phyloP scores from a whole-genome alignment of 805 yeast species.

The Yarrowia keelungensis region DNA sequence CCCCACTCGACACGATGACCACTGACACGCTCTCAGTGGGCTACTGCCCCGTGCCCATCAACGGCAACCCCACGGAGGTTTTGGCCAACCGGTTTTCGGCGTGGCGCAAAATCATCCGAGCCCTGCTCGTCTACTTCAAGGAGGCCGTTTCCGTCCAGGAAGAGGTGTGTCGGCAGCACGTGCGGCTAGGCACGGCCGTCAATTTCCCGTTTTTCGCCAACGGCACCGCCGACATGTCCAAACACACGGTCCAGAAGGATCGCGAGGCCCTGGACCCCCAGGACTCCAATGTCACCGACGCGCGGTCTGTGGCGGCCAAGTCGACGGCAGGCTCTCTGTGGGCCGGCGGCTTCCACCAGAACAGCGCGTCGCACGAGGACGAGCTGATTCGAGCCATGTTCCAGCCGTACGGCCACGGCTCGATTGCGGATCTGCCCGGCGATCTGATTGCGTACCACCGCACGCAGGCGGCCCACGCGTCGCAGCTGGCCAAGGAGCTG shows the following conservation, averaged over 20 bases:
- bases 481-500: constrained; percentile 65
- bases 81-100: constrained; percentile 82
- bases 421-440: constrained; percentile 83
- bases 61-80: constrained; percentile 74
- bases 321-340: constrained; percentile 25
- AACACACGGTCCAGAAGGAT: constrained; percentile 17
- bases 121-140: constrained; percentile 73
- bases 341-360: constrained; percentile 25
- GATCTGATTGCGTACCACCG: constrained; percentile 70
- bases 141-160: constrained; percentile 88
- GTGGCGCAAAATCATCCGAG: constrained; percentile 82
- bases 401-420: constrained; percentile 76
- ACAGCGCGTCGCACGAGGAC: constrained; percentile 45
- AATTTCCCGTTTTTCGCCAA: constrained; percentile 57
- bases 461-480: constrained; percentile 64
- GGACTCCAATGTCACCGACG: constrained; percentile 36
- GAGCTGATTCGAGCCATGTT: constrained; percentile 57
- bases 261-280: constrained; percentile 28
- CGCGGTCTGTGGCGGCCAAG: constrained; percentile 38
- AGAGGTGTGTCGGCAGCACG: constrained; percentile 83
- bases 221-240: constrained; percentile 46
- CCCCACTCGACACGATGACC: background rate
- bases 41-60: constrained; percentile 38
- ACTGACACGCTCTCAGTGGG: constrained; percentile 19
- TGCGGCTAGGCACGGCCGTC: constrained; percentile 80